Evolutionary conservation across 768 basidiomycete species (phyloP), one percentile per base, ranked within the genome.

Genomic region (Cystobasidium tubakii): DNA sequence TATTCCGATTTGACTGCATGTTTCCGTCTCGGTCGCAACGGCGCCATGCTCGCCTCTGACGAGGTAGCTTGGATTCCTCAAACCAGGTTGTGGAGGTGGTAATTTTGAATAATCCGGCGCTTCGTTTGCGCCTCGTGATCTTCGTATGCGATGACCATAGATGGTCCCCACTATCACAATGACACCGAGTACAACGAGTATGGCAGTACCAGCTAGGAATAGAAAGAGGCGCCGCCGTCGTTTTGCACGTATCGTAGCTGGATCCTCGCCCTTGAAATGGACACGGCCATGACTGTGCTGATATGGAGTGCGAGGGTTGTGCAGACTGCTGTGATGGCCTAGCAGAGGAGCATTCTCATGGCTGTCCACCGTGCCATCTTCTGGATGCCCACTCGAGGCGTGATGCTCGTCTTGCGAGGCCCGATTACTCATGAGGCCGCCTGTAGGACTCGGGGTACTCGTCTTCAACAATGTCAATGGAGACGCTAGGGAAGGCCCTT

Each of bases 1-100:
- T 0, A 96, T 86, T 1, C 94, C 95, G 62, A 96, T 87, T 53
- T 89, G 82, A 10, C 92, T 94, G 81, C 95, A 97, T 23, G 87
- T 82, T 76, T 86, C 84, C 81, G 93, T 92, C 83, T 97, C 94
- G 31, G 88, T 85, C 3, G 95, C 92, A 21, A 97, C 93, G 0
- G 92, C 95, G 3, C 90, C 95, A 75, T 88, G 82, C 36, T 84
- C 83, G 0, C 89, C 95, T 73, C 84, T 79, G 36, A 86, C 83
- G 39, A 88, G 83, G 76, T 86, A 88, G 21, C 85, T 85, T 0
- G 85, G 85, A 77, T 88, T 88, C 33, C 85, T 77, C 1, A 81
- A 80, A 36, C 78, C 80, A 17, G 75, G 76, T 27, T 70, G 57
- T 4, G 79, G 77, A 21, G 75, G 73, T 23, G 79, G 79, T 15